A percentile compares a stretch with the other conserved stretches of the same genome.
Conservation (phyloP, 2,329 filamentous ascomycete species). For the Epichloe gansuensis region DNA sequence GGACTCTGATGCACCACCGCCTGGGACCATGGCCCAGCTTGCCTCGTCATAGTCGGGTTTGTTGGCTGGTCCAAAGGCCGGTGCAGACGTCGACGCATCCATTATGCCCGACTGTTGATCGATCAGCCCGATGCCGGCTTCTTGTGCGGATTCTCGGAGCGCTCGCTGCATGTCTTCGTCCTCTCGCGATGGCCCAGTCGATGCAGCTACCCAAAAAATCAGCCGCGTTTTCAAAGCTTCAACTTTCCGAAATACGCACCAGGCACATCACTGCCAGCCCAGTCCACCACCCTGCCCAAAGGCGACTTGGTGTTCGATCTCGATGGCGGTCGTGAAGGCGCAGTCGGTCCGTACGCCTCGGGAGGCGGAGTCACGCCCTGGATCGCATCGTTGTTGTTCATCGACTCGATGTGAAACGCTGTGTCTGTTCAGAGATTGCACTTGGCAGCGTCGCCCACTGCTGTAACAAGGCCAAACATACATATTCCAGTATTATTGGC, state of each 20-base stretch:
- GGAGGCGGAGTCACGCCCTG: constrained; percentile 29
- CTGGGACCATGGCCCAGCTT: constrained; percentile 47
- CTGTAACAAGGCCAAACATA: constrained; percentile 15
- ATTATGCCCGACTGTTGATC: constrained; percentile 40
- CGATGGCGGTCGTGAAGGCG: constrained; percentile 50
- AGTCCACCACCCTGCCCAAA: constrained; percentile 37
- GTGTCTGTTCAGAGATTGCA: neutral
- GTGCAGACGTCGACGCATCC: constrained; percentile 22
- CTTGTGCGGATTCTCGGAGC: constrained; percentile 40
- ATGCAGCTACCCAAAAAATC: constrained; percentile 12
- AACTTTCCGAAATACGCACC: constrained; percentile 16
- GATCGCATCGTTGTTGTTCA: constrained; percentile 31
- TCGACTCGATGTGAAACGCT: constrained; percentile 45
- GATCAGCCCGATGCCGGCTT: constrained; percentile 31
- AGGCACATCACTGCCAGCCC: constrained; percentile 28
- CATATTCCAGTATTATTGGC: constrained; percentile 30
- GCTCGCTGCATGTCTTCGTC: constrained; percentile 45
- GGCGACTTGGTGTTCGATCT: constrained; percentile 45
- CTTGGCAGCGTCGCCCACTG: neutral
- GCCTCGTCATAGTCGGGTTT: constrained; percentile 39
- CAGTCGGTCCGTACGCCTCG: constrained; percentile 28
- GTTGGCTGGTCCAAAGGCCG: constrained; percentile 47
- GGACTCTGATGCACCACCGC: constrained; percentile 17
- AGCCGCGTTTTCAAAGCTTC: neutral
- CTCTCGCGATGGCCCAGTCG: constrained; percentile 25